Evolutionary conservation across 106 monocot genomes (phyloP), one percentile per base, ranked within the genome.

Genomic region (Dendrobium catenatum): DNA sequence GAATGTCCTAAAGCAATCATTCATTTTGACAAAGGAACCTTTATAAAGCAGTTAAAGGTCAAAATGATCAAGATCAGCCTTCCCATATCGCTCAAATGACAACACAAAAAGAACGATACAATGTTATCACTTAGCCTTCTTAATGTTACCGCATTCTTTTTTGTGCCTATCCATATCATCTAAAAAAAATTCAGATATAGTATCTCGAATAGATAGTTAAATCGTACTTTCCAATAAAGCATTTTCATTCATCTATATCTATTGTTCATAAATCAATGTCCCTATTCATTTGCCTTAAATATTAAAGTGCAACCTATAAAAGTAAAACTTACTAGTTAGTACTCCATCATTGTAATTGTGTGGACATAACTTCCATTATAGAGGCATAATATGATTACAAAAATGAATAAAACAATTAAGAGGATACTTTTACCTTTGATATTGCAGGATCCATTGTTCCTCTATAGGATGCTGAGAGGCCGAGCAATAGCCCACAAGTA

Each of bases 361-460:
- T 26, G 22, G 26, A 68, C 8, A 66, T 17, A 29, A 42, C 6
- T 73, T 73, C 42, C 0, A 74, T 54, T 43, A 46, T 74, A 73
- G 5, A 73, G n/a, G 74, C 26, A 74, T 5, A 74, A 70, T n/a
- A 73, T 44, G 42, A 73, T 66, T 5, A 27, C 44, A 16, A 46
- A 51, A 44, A 47, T 64, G 68, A 27, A 16, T 20, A 77, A 49
- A 68, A 40, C 15, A 70, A 16, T n/a, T 17, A 5, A 56, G 81
- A 80, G 27, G 26, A 46, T 16, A 54, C 16, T 54, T 9, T 77
- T 73, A 92, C 97, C 97, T 93, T 98, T 10, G 94, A 94, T 85
- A 98, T 79, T 80, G 85, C 89, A 24, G 94, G 94, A 55, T 98
- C 76, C 92, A 98, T 94, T 73, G 94, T 91, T 49, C 97, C 97